Percentiles rank a stretch among this genome's conserved stretches.
Conservation (phyloP, 2,329 filamentous ascomycete species). For the Botryotinia narcissicola region DNA sequence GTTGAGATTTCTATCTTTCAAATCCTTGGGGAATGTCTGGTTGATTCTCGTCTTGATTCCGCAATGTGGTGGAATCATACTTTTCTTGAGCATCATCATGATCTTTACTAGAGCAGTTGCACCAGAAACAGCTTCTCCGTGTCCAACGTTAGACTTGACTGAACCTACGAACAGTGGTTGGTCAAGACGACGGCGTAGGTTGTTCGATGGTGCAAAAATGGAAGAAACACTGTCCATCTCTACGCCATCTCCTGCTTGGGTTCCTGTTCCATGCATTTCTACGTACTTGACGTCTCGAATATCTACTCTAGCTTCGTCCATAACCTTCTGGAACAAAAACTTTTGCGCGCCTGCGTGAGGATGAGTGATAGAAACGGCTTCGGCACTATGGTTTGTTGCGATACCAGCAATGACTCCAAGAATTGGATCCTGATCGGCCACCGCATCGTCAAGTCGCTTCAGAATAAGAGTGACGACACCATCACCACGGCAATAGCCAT, state of each 20-base stretch:
- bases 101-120: constrained; percentile 33
- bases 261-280: constrained; percentile 24
- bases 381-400: constrained; percentile 45
- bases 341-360: constrained; percentile 22
- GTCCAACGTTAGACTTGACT: constrained; percentile 21
- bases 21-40: constrained; percentile 34
- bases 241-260: constrained; percentile 22
- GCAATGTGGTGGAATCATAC: constrained; percentile 31
- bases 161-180: constrained; percentile 21
- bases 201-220: constrained; percentile 29
- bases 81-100: constrained; percentile 35
- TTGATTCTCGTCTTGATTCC: constrained; percentile 38
- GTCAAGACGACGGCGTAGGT: constrained; percentile 24
- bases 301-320: constrained; percentile 20
- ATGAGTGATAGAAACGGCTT: constrained; percentile 3
- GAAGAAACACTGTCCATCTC: constrained; percentile 22
- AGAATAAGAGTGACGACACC: constrained; percentile 55
- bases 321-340: constrained; percentile 20
- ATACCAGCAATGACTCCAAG: constrained; percentile 49
- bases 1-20: constrained; percentile 38
- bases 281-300: constrained; percentile 24
- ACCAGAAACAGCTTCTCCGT: constrained; percentile 28
- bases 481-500: constrained; percentile 26
- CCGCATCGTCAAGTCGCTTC: constrained; percentile 41
- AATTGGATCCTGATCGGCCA: constrained; percentile 57